Evolutionary conservation across 2,329 filamentous ascomycete species (phyloP).

Genomic region (Penicillium sp.): DNA sequence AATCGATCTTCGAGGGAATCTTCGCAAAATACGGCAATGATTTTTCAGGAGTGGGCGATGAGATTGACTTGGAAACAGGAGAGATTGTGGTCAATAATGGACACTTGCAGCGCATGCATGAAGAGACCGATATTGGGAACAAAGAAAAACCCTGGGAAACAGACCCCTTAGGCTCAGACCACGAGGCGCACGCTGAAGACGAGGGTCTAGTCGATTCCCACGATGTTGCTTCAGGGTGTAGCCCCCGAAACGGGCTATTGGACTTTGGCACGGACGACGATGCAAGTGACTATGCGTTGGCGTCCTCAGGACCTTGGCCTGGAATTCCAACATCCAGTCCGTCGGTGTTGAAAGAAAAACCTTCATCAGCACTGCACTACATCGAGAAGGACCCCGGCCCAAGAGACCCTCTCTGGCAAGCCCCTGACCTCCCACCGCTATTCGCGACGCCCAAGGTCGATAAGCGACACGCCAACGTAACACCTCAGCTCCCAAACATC

Average conservation of each 20-base stretch:
- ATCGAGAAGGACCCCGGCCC: slow-evolving; percentile 15
- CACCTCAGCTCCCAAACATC: slow-evolving; percentile 28
- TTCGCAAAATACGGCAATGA: slow-evolving; percentile 87
- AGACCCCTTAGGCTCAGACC: slow-evolving; percentile 22
- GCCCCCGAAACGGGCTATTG: neutral
- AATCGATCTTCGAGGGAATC: slow-evolving; percentile 84
- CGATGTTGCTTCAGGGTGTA: neutral
- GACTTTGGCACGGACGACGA: slow-evolving; percentile 4
- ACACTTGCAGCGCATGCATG: slow-evolving; percentile 70
- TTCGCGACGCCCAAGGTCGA: slow-evolving; percentile 29
- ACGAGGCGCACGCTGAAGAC: slow-evolving; percentile 8
- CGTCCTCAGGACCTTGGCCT: slow-evolving; percentile 8
- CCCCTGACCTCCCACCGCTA: slow-evolving; percentile 27
- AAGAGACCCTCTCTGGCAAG: slow-evolving; percentile 30
- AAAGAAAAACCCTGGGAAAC: slow-evolving; percentile 31
- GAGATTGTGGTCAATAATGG: slow-evolving; percentile 90
- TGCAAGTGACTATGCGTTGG: slow-evolving; percentile 9
- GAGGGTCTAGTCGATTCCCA: neutral
- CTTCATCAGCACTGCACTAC: slow-evolving; percentile 10
- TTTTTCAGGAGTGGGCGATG: slow-evolving; percentile 83
- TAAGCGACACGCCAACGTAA: slow-evolving; percentile 15
- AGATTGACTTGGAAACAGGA: slow-evolving; percentile 83
- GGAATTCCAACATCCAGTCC: slow-evolving; percentile 20
- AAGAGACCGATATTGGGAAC: slow-evolving; percentile 60
- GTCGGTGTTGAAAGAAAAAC: slow-evolving; percentile 2